phyloP scores from a whole-genome alignment of 1,139 yeast genomes.

The Geotrichum europaeum region DNA sequence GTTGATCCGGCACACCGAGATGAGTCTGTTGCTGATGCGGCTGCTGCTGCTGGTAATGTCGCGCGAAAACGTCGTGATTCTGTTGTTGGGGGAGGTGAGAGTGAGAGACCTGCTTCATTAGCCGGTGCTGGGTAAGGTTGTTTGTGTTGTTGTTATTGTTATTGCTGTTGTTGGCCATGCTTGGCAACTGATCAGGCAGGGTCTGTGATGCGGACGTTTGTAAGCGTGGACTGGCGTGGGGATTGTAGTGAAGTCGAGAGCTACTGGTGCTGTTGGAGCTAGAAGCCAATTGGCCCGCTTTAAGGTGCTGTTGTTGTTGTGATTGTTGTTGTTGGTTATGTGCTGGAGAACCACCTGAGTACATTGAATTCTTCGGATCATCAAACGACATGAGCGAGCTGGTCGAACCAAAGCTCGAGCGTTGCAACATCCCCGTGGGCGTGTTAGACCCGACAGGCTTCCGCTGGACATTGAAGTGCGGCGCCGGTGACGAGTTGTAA shows the following conservation, averaged over 20 bases:
- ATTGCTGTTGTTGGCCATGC: neutral
- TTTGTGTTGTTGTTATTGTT: neutral
- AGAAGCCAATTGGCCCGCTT: conserved; percentile 2
- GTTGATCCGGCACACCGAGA: neutral
- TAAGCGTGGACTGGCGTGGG: conserved; percentile 15
- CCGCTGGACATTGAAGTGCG: conserved; percentile 3
- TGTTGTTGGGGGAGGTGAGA: neutral
- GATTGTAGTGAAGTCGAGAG: conserved; percentile 11
- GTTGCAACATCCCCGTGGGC: conserved; percentile 8
- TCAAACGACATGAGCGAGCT: conserved; percentile 17
- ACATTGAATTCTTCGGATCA: conserved; percentile 12
- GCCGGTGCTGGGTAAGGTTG: neutral
- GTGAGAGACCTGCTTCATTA: neutral
- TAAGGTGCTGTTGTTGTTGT: conserved; percentile 16
- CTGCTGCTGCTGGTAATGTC: neutral
- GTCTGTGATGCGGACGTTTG: conserved; percentile 13
- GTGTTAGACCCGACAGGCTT: conserved; percentile 1
- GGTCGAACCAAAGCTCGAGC: conserved; percentile 17
- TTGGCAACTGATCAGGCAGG: neutral
- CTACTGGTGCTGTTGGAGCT: conserved; percentile 4
- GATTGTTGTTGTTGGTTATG: conserved; percentile 15
- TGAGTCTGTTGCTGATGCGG: neutral
- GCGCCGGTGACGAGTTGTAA: neutral
- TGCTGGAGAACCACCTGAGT: neutral
- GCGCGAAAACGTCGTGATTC: neutral